Percentiles rank a stretch among this genome's conserved stretches.
These are phyloP conservation scores for Nemania sp. DNA, from an alignment of 2,329 filamentous ascomycete genomes.

Conservation along the genomic window DNA sequence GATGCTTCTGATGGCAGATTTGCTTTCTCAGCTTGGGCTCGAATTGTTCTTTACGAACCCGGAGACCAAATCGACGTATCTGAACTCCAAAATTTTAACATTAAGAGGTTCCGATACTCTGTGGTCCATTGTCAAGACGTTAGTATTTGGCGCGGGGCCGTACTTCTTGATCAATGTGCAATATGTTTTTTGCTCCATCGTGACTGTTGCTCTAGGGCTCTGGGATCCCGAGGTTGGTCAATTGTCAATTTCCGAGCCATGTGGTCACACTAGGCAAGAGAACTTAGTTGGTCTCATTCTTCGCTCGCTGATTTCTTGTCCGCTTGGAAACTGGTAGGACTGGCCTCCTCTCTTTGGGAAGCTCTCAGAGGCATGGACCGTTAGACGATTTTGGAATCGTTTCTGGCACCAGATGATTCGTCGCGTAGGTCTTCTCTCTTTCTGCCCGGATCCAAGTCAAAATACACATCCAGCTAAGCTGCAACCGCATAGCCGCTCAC, in stretches of 20 bases:
- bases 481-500: neutral
- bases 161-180: neutral
- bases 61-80: neutral
- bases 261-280: neutral
- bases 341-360: neutral
- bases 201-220: neutral
- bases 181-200: neutral
- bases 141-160: neutral
- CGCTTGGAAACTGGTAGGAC: neutral
- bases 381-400: neutral
- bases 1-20: neutral
- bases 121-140: neutral
- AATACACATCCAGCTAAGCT: neutral
- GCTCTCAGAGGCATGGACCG: neutral
- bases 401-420: neutral
- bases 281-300: neutral
- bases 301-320: neutral
- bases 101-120: neutral
- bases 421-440: neutral
- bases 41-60: neutral
- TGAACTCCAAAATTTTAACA: neutral
- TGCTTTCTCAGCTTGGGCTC: neutral
- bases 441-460: neutral
- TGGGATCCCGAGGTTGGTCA: neutral
- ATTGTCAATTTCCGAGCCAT: neutral